Evolutionary conservation across 2,329 filamentous ascomycete genomes (phyloP).

Genomic region (Talaromyces sp.): DNA sequence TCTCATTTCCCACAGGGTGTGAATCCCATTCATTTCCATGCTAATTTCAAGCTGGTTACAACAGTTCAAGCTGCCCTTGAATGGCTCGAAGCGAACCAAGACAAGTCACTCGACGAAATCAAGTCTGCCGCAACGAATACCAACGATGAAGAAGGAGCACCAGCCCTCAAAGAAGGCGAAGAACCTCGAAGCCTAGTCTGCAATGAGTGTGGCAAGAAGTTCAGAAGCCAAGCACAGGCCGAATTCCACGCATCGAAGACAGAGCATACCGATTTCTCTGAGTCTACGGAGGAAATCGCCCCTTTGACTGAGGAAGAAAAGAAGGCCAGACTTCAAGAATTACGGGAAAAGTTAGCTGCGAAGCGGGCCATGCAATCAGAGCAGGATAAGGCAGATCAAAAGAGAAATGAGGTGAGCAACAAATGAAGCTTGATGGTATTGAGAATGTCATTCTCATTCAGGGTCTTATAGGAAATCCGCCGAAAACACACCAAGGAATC

Average conservation of each 20-base stretch:
- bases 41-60: conserved; percentile 1
- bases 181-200: conserved; percentile 80
- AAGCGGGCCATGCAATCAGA: conserved; percentile 69
- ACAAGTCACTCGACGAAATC: conserved; percentile 81
- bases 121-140: conserved; percentile 56
- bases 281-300: conserved; percentile 89
- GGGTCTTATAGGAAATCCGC: conserved; percentile 57
- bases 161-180: conserved; percentile 68
- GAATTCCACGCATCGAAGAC: conserved; percentile 91
- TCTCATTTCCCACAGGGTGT: neutral
- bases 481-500: conserved; percentile 85
- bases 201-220: conserved; percentile 92
- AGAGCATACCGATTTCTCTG: conserved; percentile 85
- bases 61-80: conserved; percentile 84
- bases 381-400: conserved; percentile 76
- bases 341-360: conserved; percentile 67
- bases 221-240: conserved; percentile 76
- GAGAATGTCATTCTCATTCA: conserved; percentile 8
- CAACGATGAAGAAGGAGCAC: conserved; percentile 55
- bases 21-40: neutral
- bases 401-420: conserved; percentile 73
- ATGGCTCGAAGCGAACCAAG: conserved; percentile 91
- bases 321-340: conserved; percentile 71
- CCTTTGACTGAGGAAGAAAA: conserved; percentile 92
- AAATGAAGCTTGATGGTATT: neutral